Conservation (phyloP, 805 yeast species). For the Tetrapisispora taiwanensis region DNA sequence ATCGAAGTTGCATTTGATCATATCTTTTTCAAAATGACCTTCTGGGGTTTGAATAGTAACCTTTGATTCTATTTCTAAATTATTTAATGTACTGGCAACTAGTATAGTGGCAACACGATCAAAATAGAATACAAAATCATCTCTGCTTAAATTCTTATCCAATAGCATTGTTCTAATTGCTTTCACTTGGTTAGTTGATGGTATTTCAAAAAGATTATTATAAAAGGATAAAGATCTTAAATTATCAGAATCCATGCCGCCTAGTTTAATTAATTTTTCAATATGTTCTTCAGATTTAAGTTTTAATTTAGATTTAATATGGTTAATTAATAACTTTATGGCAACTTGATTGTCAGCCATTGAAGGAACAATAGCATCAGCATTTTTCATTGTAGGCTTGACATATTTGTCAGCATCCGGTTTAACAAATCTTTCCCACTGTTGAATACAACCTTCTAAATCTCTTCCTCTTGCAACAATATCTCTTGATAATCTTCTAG, state of each 20-base stretch:
- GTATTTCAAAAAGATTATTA: conserved; percentile 23
- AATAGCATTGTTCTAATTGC: conserved; percentile 67
- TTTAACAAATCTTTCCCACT: conserved; percentile 86
- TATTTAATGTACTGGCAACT: conserved; percentile 58
- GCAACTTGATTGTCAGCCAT: conserved; percentile 80
- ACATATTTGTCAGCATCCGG: conserved; percentile 78
- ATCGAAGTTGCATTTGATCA: conserved; percentile 29
- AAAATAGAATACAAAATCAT: conserved; percentile 79
- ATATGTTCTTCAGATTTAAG: conserved; percentile 61
- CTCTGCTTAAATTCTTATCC: conserved; percentile 44
- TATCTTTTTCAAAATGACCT: conserved; percentile 21
- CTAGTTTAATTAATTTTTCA: conserved; percentile 45
- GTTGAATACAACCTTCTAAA: conserved; percentile 67
- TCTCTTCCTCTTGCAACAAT: conserved; percentile 81
- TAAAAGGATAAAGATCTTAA: conserved; percentile 10
- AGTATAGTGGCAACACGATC: conserved; percentile 70
- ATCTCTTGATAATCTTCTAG: conserved; percentile 80
- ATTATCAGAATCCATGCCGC: conserved; percentile 8
- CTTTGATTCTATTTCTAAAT: conserved; percentile 32
- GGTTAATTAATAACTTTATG: conserved; percentile 66
- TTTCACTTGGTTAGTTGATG: conserved; percentile 50
- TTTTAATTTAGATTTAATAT: conserved; percentile 61
- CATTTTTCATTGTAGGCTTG: conserved; percentile 52
- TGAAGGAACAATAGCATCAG: conserved; percentile 85
- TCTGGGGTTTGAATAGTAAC: conserved; percentile 36